Conservation (phyloP, 257 asterid genomes). For the Capsicum rhomboideum region DNA sequence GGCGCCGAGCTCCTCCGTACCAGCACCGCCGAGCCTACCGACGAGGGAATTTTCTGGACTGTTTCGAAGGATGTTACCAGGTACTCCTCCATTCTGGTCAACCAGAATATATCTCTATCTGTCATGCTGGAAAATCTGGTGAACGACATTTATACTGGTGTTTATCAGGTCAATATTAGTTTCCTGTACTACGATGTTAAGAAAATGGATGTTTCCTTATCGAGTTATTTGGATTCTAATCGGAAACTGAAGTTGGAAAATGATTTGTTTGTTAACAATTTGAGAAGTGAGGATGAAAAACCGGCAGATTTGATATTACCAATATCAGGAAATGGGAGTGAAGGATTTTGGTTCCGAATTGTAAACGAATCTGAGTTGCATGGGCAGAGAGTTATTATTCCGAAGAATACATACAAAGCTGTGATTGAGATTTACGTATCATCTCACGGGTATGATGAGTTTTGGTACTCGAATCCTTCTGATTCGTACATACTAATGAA, state of each 20-base stretch:
- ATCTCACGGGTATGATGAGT: conserved; percentile 69
- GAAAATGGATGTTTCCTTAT: background rate
- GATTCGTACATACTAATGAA: conserved; percentile 48
- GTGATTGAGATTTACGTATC: conserved; percentile 74
- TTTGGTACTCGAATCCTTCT: conserved; percentile 90
- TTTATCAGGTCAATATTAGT: conserved; percentile 44
- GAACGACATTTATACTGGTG: conserved; percentile 52
- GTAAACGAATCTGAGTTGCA: conserved; percentile 39
- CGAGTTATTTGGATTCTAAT: background rate
- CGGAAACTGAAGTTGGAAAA: background rate
- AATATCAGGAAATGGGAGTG: conserved; percentile 40
- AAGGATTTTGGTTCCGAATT: conserved; percentile 70
- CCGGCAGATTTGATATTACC: conserved; percentile 84
- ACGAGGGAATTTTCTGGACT: conserved; percentile 51
- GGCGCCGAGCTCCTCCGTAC: conserved; percentile 86
- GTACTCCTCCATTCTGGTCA: conserved; percentile 52
- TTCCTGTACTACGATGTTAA: conserved; percentile 40
- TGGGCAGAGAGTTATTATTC: conserved; percentile 38
- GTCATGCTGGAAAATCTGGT: conserved; percentile 75
- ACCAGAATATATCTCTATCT: conserved; percentile 42
- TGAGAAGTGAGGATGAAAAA: conserved; percentile 16
- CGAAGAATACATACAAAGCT: conserved; percentile 61
- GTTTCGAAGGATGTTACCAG: conserved; percentile 61
- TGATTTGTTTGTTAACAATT: background rate
- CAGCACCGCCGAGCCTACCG: conserved; percentile 71